Evolutionary conservation across 148 eudicot species (phyloP).

Genomic region (Diospyros kaki): DNA sequence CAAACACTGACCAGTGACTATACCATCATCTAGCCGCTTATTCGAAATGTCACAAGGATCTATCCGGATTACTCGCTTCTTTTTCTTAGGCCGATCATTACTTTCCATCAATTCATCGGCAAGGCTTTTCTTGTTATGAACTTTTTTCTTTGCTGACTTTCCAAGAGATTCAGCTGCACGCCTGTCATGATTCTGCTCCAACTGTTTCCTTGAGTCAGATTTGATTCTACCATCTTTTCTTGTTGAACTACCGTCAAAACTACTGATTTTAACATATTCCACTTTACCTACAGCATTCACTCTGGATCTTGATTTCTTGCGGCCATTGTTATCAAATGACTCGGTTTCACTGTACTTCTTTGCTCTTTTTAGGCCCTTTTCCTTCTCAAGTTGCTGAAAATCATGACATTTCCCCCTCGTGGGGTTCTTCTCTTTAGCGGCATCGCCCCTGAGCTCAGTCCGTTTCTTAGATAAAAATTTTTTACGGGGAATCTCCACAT

Average conservation of each 20-base stretch:
- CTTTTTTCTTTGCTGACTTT: conserved; percentile 13
- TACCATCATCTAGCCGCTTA: conserved; percentile 22
- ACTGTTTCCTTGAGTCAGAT: conserved; percentile 7
- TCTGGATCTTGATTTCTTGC: conserved; percentile 11
- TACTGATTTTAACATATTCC: neutral
- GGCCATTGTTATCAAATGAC: neutral
- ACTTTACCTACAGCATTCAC: neutral
- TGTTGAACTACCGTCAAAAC: neutral
- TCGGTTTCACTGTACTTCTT: conserved; percentile 13
- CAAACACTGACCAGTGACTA: conserved; percentile 13
- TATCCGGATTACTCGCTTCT: conserved; percentile 19
- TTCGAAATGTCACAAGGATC: conserved; percentile 22
- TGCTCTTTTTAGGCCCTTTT: conserved; percentile 4
- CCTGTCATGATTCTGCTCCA: neutral
- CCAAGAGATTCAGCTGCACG: neutral
- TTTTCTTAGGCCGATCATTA: conserved; percentile 11
- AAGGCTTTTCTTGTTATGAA: conserved; percentile 13
- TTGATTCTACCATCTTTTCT: conserved; percentile 5
- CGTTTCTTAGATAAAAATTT: neutral
- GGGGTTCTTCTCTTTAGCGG: neutral
- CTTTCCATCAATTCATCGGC: conserved; percentile 9
- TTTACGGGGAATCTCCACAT: neutral
- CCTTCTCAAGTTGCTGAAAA: conserved; percentile 12
- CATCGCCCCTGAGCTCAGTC: neutral
- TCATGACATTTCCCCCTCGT: conserved; percentile 13